Base-by-base conservation (phyloP, 2,329 filamentous ascomycete genomes). In the Trichoderma pleuroti region DNA sequence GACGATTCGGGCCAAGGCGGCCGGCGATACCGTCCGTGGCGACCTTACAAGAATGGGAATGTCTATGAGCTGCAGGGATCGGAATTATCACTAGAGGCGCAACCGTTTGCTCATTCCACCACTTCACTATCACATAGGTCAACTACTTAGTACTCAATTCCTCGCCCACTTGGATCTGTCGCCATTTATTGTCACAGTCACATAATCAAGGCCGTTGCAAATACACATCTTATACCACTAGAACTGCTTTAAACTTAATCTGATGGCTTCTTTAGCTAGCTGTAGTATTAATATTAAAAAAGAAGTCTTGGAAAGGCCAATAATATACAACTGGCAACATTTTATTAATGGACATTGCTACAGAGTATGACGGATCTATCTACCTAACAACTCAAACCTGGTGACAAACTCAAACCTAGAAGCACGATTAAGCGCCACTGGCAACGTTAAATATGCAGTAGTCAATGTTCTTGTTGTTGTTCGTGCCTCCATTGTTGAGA, bases 11-110 rank as follows among this genome's bases (percentile, higher is more conserved):
- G 21, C 14, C 14, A 16, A 6, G 21, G 28, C 2, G 10, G 16
- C 6, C 21, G 9, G 32, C 59, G 11, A 12, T 42, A 39, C 32
- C 59, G 12, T 11, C 32, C 59, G 18, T 61, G 21, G 59, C 12
- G 59, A 5, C 34, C 59, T 1, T 26, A 18, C 21, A 39, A 18
- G 16, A 42, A 39, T 26, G 12, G 9, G 12, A 5, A 26, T n/a
- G 21, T 61, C 14, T 26, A 42, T 61, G 59, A 61, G 21, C 16
- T 61, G 8, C 59, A 61, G 10, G 59, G 34, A 39, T 42, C 21
- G 16, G 34, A 21, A 26, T 7, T n/a, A 36, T 18, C 52, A 18
- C 8, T 10, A 14, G 52, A n/a, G 4, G 2, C 2, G 1, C 26
- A 18, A 30, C 8, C 52, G n/a, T 56, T n/a, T 7, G 9, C 24